These are phyloP conservation scores for Suhomyces atakaporum DNA, from an alignment of 1,139 yeast genomes.

Conservation along the genomic window DNA sequence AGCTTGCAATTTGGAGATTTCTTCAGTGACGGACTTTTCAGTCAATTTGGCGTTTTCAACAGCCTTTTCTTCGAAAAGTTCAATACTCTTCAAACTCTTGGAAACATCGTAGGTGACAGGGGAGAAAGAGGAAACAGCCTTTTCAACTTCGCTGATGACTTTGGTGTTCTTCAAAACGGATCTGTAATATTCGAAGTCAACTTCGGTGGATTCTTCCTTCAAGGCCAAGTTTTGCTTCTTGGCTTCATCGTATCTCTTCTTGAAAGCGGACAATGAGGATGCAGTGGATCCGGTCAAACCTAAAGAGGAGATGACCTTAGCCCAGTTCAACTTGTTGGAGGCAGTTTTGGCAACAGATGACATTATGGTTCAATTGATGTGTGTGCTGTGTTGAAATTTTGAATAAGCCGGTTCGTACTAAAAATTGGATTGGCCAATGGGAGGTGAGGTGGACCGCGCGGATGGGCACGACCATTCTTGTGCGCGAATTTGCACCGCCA, in stretches of 20 bases:
- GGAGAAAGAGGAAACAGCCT: slow-evolving; percentile 70
- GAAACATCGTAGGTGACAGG: slow-evolving; percentile 85
- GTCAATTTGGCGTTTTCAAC: slow-evolving; percentile 93
- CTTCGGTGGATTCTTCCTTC: slow-evolving; percentile 68
- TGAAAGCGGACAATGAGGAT: slow-evolving; percentile 82
- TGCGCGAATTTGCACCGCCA: slow-evolving; percentile 2
- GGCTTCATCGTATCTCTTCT: slow-evolving; percentile 98
- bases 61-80: slow-evolving; percentile 93
- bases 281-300: slow-evolving; percentile 95
- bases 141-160: slow-evolving; percentile 80
- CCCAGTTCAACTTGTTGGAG: slow-evolving; percentile 92
- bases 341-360: slow-evolving; percentile 63
- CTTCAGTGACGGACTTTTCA: slow-evolving; percentile 83
- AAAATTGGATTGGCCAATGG: slow-evolving; percentile 9
- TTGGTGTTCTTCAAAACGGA: slow-evolving; percentile 76
- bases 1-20: slow-evolving; percentile 80
- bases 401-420: slow-evolving; percentile 9
- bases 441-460: slow-evolving; percentile 3
- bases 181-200: slow-evolving; percentile 83
- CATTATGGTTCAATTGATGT: slow-evolving; percentile 24
- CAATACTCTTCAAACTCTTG: slow-evolving; percentile 89
- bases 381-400: slow-evolving; percentile 11
- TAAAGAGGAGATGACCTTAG: slow-evolving; percentile 81
- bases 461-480: background rate
- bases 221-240: slow-evolving; percentile 75